Evolutionary conservation across 2,329 filamentous ascomycete genomes (phyloP).

Genomic region (Pseudophaeomoniella oleicola): DNA sequence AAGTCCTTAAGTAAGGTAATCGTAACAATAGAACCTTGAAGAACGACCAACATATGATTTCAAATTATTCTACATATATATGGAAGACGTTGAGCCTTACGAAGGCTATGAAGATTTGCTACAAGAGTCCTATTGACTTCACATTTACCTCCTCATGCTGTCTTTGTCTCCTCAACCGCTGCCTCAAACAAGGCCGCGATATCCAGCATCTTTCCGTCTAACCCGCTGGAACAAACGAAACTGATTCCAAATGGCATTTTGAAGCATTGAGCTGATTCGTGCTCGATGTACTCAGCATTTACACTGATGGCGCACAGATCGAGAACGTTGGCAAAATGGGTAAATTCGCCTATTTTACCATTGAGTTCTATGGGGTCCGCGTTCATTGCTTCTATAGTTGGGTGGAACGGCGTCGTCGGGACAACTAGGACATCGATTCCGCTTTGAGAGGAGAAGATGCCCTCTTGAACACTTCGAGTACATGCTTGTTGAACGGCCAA

Average conservation of each 20-base stretch:
- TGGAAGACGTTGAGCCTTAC: no score
- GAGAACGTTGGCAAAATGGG: constrained; percentile 47
- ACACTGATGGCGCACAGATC: constrained; percentile 41
- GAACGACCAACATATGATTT: no score
- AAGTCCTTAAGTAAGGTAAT: no score
- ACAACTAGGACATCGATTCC: constrained; percentile 36
- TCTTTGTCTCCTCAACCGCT: no score
- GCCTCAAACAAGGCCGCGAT: constrained; percentile 28
- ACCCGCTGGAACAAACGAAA: constrained; percentile 22
- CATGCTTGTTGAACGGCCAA: constrained; percentile 12
- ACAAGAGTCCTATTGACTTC: no score
- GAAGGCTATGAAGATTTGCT: no score
- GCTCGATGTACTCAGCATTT: constrained; percentile 26
- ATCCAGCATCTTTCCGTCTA: constrained; percentile 31
- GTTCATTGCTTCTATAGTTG: constrained; percentile 35
- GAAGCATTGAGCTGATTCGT: constrained; percentile 4
- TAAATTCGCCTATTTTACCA: constrained; percentile 39
- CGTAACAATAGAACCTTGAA: no score
- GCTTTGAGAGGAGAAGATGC: constrained; percentile 15
- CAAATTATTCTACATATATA: no score
- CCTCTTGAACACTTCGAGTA: constrained; percentile 25
- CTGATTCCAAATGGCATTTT: constrained; percentile 13
- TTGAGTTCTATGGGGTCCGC: constrained; percentile 40
- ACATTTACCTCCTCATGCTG: no score
- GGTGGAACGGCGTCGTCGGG: constrained; percentile 40